These are phyloP conservation scores for Fonsecaea monophora DNA, from an alignment of 2,329 filamentous ascomycete genomes.

Conservation along the genomic window DNA sequence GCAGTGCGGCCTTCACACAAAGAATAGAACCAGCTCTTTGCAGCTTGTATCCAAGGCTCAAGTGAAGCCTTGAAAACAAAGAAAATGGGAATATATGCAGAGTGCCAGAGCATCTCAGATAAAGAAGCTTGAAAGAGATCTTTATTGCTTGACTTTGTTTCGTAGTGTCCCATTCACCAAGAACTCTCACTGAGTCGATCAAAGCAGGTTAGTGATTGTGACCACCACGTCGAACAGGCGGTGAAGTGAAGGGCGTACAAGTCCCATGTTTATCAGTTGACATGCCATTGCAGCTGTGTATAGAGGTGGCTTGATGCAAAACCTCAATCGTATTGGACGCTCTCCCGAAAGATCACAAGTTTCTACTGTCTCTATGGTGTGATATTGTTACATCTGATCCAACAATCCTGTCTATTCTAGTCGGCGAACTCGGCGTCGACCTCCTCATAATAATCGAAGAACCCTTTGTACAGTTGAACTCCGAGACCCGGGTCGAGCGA, in stretches of 20 bases:
- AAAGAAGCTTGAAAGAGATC: neutral
- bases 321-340: neutral
- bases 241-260: no score
- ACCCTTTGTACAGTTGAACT: constrained; percentile 86
- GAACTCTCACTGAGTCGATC: no score
- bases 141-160: neutral
- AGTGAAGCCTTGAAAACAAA: neutral
- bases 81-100: neutral
- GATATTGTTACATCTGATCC: neutral
- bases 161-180: neutral
- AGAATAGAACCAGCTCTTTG: neutral
- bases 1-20: neutral
- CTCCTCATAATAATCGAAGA: constrained; percentile 83
- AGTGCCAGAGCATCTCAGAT: neutral
- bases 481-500: constrained; percentile 85
- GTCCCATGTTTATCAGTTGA: no score
- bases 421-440: constrained; percentile 78
- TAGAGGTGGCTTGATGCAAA: neutral
- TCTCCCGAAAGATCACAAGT: neutral
- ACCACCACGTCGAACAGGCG: no score
- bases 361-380: neutral
- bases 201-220: no score
- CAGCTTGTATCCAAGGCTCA: neutral
- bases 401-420: neutral
- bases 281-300: neutral